Evolutionary conservation across 129 eudicot species (phyloP).

Genomic region (Arctium minus): DNA sequence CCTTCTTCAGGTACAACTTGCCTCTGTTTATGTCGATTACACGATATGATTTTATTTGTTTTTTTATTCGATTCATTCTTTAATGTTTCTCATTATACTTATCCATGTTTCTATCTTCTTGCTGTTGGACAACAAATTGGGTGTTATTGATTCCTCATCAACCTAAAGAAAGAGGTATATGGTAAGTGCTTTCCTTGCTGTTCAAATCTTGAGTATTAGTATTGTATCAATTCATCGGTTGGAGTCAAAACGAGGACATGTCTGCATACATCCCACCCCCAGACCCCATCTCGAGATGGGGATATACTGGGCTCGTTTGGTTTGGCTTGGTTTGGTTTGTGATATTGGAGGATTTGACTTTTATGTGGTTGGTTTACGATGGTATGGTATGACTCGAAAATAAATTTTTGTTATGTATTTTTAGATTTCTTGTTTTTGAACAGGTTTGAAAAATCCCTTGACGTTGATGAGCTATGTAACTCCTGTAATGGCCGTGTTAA

Average conservation of each 20-base stretch:
- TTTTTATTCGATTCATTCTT: not conserved
- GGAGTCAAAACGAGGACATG: not conserved
- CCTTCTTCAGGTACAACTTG: slow-evolving; percentile 78
- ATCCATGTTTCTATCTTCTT: slow-evolving; percentile 22
- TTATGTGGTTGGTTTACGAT: not conserved
- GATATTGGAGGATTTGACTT: too few species aligned
- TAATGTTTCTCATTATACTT: not conserved
- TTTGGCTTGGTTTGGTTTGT: too few species aligned
- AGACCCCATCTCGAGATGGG: too few species aligned
- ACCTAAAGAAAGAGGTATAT: slow-evolving; percentile 73
- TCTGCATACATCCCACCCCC: not conserved
- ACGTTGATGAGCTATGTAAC: slow-evolving; percentile 97
- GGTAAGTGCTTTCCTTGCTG: slow-evolving; percentile 54
- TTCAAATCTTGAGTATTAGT: not conserved
- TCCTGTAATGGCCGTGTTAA: slow-evolving; percentile 89
- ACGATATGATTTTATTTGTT: not conserved
- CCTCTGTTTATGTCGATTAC: not conserved
- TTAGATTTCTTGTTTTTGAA: slow-evolving; percentile 1
- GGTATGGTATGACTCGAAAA: not conserved
- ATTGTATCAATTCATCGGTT: not conserved
- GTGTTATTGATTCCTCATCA: slow-evolving; percentile 30
- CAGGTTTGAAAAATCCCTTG: slow-evolving; percentile 93
- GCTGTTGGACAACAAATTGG: slow-evolving; percentile 33
- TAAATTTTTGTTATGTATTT: not conserved
- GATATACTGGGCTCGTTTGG: not conserved